Evolutionary conservation across 2,329 filamentous ascomycete genomes (phyloP), one percentile per base, ranked within the genome.

Genomic region (Stagonosporopsis rhizophila): DNA sequence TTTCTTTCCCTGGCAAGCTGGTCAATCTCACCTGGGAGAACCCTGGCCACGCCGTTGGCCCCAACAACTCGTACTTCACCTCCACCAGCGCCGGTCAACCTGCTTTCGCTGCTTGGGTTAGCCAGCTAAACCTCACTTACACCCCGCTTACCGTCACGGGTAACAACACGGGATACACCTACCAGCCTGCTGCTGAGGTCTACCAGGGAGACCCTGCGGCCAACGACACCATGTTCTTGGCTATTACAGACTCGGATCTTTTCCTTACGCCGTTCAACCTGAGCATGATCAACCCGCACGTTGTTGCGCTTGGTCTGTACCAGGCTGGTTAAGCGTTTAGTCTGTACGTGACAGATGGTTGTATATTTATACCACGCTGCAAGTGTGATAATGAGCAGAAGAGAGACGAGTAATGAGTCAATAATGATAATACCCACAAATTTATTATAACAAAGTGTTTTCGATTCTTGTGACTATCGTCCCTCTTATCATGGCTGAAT

Each of bases 31-130:
- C 82, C 39, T 96, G 91, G 91, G 90, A 95, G 23, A 76, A 72
- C 0, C 88, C 90, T 0, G 90, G 90, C 0, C 76, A 84, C 63
- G 66, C 82, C 0, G 83, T 94, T 3, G 91, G 91, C 0, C 91
- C 91, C 0, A 94, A 96, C 75, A 92, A 91, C 78, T 90, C 86
- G 69, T 96, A 96, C 72, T 78, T 92, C 44, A 94, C 91, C 0
- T 74, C 80, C 0, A 81, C 82, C 0, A 63, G 69, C 17, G 89
- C 88, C 0, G 81, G 81, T 2, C 65, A 73, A 3, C 88, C 91
- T 0, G 76, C 79, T 54, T 96, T 83, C 62, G 90, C 91, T 0
- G 84, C 86, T 0, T 96, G 91, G 90, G 88, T 90, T 1, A 83
- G 82, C 0, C 91, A 95, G 79, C 79, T 95, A 30, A 82, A 82